A percentile compares a stretch with the other conserved stretches of the same genome.
Evolutionary conservation across 116 monocot species (phyloP).

Genomic region (Iris pallida): DNA sequence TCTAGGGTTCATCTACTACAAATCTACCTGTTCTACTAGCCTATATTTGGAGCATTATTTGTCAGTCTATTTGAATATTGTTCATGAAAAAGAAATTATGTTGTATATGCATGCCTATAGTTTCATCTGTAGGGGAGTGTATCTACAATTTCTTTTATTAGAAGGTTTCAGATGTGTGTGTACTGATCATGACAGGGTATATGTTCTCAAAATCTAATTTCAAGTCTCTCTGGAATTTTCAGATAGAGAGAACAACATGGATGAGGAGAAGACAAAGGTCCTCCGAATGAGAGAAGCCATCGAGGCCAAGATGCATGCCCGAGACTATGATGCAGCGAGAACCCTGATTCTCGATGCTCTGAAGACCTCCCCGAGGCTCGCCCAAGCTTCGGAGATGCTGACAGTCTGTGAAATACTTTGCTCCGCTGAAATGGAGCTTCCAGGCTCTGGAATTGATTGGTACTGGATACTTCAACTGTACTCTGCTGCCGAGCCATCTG

Average conservation of each 20-base stretch:
- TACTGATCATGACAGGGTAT: no score
- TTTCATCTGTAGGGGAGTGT: no score
- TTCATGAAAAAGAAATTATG: no score
- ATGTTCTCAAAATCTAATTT: no score
- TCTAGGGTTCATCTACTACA: no score
- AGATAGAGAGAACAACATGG: background rate
- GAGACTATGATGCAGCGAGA: slow-evolving; percentile 11
- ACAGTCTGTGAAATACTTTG: slow-evolving; percentile 19
- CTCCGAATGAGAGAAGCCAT: slow-evolving; percentile 2
- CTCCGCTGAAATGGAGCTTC: background rate
- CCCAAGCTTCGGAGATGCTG: slow-evolving; percentile 1
- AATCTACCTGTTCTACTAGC: no score
- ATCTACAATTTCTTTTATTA: no score
- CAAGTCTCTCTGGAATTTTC: background rate
- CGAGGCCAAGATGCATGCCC: background rate
- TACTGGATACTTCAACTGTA: slow-evolving; percentile 22
- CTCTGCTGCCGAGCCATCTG: background rate
- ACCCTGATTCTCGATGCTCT: slow-evolving; percentile 1
- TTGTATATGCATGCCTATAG: no score
- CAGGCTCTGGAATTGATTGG: slow-evolving; percentile 16
- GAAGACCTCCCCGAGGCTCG: background rate
- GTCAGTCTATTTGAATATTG: no score
- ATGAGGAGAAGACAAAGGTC: background rate
- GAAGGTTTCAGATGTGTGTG: no score
- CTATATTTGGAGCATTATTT: no score